These are phyloP conservation scores for Besnoitia besnoiti DNA, from an alignment of 169 alveolate species.

Conservation along the genomic window DNA sequence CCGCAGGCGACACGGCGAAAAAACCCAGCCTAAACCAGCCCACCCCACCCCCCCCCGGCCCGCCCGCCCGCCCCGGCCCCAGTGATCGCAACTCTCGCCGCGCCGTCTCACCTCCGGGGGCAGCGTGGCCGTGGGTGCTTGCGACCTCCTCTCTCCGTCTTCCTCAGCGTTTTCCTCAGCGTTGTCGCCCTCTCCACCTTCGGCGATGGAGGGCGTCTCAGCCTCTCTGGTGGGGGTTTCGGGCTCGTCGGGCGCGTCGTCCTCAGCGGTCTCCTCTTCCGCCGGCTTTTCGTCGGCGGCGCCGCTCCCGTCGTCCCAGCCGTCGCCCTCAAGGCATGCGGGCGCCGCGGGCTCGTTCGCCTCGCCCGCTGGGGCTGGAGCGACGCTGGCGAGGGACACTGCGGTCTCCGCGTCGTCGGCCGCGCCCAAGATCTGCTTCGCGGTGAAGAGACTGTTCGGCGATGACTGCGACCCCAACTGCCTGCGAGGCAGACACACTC, in stretches of 20 bases:
- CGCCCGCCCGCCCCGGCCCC: too few relatives aligned
- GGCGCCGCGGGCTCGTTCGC: background rate
- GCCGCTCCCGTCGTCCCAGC: background rate
- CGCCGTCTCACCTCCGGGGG: background rate
- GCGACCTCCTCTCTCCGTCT: background rate
- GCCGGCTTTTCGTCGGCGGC: background rate
- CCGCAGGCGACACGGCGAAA: too few relatives aligned
- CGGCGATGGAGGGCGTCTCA: too few relatives aligned
- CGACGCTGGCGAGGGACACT: background rate
- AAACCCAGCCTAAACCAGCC: too few relatives aligned
- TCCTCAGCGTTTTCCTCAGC: background rate
- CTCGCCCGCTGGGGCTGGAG: background rate
- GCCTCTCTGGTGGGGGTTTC: background rate
- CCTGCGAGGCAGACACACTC: background rate
- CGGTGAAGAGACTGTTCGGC: background rate
- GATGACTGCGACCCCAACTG: slow-evolving; percentile 14
- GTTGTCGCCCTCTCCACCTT: background rate
- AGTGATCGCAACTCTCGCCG: too few relatives aligned
- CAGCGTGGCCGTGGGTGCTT: background rate
- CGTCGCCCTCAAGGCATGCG: background rate
- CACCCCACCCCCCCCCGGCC: too few relatives aligned
- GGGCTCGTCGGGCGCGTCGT: background rate
- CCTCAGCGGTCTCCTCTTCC: background rate
- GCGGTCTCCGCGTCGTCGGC: background rate
- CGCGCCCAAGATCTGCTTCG: background rate